Evolutionary conservation across 1,284 basidiomycete genomes (phyloP).

Genomic region (Gastroboletus turbinatus): DNA sequence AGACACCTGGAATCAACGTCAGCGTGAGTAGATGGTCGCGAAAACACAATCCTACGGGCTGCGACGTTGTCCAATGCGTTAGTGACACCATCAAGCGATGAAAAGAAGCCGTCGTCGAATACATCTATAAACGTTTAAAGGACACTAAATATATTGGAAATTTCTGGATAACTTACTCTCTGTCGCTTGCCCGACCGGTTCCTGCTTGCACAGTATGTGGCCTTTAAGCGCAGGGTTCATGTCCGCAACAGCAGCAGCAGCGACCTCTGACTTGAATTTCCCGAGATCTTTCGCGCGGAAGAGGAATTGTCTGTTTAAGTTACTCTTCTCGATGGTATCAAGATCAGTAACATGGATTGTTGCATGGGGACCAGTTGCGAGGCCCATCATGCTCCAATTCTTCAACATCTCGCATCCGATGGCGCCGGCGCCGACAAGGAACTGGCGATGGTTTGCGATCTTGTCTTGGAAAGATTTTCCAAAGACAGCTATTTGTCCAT

Average conservation of each 20-base stretch:
- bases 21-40: background rate
- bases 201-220: constrained; percentile 89
- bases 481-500: constrained; percentile 95
- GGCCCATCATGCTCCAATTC: constrained; percentile 99
- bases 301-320: constrained; percentile 97
- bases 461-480: constrained; percentile 93
- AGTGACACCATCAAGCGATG: constrained; percentile 90
- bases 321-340: constrained; percentile 99
- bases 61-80: constrained; percentile 99
- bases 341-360: constrained; percentile 94
- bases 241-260: constrained; percentile 87
- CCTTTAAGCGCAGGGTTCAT: constrained; percentile 96
- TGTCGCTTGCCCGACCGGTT: constrained; percentile 91
- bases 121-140: constrained; percentile 54
- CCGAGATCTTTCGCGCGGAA: constrained; percentile 97
- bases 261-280: constrained; percentile 97
- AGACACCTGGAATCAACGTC: constrained; percentile 62
- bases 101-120: constrained; percentile 91
- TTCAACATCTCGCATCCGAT: constrained; percentile 99
- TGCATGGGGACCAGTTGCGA: constrained; percentile 82
- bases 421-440: constrained; percentile 96
- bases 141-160: background rate
- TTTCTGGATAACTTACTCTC: constrained; percentile 67
- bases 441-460: constrained; percentile 89
- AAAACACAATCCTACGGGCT: constrained; percentile 65